Conservation (phyloP, 306 rosid genomes). For the peach (Prunus persica) region DNA sequence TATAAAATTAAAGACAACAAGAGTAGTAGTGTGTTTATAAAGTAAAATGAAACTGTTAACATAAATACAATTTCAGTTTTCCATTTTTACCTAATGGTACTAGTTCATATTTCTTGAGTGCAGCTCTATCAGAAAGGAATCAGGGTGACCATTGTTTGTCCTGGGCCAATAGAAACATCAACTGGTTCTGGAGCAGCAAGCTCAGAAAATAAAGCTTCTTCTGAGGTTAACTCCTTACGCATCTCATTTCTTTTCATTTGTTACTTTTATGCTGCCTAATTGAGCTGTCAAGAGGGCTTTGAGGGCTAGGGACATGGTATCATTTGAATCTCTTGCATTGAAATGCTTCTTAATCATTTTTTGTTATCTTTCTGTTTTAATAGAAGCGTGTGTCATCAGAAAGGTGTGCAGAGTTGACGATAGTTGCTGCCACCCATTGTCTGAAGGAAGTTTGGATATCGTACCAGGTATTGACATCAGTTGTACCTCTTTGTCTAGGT, state of each 20-base stretch:
- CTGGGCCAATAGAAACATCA: slow-evolving; percentile 86
- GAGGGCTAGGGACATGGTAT: slow-evolving; percentile 2
- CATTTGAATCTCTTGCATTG: background rate
- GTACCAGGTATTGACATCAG: slow-evolving; percentile 58
- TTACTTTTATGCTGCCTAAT: slow-evolving; percentile 11
- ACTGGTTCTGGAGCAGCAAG: slow-evolving; percentile 37
- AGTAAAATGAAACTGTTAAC: background rate
- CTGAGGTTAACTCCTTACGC: slow-evolving; percentile 57
- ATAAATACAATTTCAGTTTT: background rate
- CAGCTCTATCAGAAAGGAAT: slow-evolving; percentile 86
- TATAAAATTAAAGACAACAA: background rate
- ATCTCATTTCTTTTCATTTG: background rate
- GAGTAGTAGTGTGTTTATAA: background rate
- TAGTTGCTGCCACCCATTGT: slow-evolving; percentile 85
- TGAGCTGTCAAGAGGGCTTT: slow-evolving; percentile 5
- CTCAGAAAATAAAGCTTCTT: slow-evolving; percentile 33
- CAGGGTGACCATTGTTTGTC: slow-evolving; percentile 83
- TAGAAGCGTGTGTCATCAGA: slow-evolving; percentile 86
- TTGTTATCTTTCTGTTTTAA: slow-evolving; percentile 17
- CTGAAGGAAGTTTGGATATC: slow-evolving; percentile 98
- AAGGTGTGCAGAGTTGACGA: slow-evolving; percentile 83
- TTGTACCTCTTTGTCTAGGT: background rate
- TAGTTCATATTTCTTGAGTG: slow-evolving; percentile 16
- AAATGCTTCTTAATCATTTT: slow-evolving; percentile 5
- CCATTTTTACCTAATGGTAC: background rate